Percentiles rank a stretch among this genome's conserved stretches.
These are phyloP conservation scores for Aspergillus uvarum DNA, from an alignment of 2,329 filamentous ascomycete genomes.

Conservation along the genomic window DNA sequence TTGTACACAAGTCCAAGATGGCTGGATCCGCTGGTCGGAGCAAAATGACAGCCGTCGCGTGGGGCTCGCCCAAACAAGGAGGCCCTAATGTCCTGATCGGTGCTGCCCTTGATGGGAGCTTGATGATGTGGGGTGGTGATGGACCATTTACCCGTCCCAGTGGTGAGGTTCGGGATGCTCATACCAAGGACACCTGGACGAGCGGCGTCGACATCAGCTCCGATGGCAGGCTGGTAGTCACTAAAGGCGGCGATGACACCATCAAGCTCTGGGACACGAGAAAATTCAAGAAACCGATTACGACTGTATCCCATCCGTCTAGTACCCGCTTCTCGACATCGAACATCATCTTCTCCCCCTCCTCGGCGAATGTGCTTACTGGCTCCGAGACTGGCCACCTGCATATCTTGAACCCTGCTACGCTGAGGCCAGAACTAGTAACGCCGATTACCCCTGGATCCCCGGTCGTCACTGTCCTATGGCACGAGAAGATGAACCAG, in stretches of 20 bases:
- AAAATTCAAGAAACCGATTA: conserved; percentile 89
- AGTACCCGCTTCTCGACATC: conserved; percentile 81
- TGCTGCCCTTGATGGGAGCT: conserved; percentile 81
- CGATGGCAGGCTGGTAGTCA: conserved; percentile 87
- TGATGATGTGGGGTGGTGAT: conserved; percentile 89
- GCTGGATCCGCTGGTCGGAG: conserved; percentile 84
- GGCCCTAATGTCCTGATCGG: conserved; percentile 75
- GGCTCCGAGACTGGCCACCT: conserved; percentile 83
- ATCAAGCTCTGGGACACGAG: conserved; percentile 97
- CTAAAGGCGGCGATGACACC: conserved; percentile 82
- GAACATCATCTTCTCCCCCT: conserved; percentile 87
- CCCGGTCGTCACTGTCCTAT: conserved; percentile 78
- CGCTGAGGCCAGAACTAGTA: conserved; percentile 77
- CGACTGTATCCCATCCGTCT: conserved; percentile 73
- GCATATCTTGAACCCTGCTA: conserved; percentile 91
- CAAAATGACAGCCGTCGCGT: conserved; percentile 89
- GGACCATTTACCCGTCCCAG: conserved; percentile 80
- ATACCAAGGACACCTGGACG: conserved; percentile 82
- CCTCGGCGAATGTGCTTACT: conserved; percentile 79
- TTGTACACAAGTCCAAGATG: conserved; percentile 93
- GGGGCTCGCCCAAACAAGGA: conserved; percentile 76
- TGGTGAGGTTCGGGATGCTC: conserved; percentile 80
- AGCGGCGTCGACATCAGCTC: conserved; percentile 86
- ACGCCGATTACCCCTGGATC: conserved; percentile 86
- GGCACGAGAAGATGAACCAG: conserved; percentile 95